Percentiles rank a stretch among this genome's conserved stretches.
These are phyloP conservation scores for Tricholomella constricta DNA, from an alignment of 768 basidiomycete species.

Conservation along the genomic window DNA sequence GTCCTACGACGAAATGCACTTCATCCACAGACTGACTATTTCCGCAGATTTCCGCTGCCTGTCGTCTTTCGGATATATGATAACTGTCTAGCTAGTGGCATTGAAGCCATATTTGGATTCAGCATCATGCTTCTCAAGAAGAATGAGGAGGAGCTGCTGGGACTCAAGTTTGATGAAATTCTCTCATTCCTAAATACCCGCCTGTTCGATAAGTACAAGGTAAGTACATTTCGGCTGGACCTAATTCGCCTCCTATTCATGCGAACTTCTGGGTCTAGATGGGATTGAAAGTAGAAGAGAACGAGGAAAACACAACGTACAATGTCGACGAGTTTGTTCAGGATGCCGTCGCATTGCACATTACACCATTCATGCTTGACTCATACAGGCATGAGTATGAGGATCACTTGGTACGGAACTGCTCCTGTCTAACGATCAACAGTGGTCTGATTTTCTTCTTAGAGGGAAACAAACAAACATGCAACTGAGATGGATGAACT, in stretches of 20 bases:
- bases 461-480: constrained; percentile 80
- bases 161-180: constrained; percentile 90
- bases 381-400: constrained; percentile 87
- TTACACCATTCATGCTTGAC: constrained; percentile 97
- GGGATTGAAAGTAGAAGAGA: constrained; percentile 25
- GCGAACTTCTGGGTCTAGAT: constrained; percentile 21
- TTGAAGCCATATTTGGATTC: constrained; percentile 97
- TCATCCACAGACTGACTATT: constrained; percentile 1
- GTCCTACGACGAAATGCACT: constrained; percentile 15
- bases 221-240: constrained; percentile 8
- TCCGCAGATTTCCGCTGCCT: constrained; percentile 82
- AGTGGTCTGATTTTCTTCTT: not conserved
- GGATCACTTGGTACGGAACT: constrained; percentile 57
- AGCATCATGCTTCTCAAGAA: constrained; percentile 83
- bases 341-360: constrained; percentile 81
- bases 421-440: not conserved
- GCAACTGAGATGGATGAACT: constrained; percentile 82
- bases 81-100: constrained; percentile 93
- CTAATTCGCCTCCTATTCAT: not conserved
- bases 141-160: constrained; percentile 79
- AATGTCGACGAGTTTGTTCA: constrained; percentile 81
- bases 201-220: constrained; percentile 83
- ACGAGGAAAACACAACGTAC: constrained; percentile 44
- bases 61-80: constrained; percentile 97
- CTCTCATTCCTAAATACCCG: constrained; percentile 78